A percentile compares a stretch with the other conserved stretches of the same genome.
Conservation (phyloP, 768 basidiomycete species). For the Suillus decipiens region DNA sequence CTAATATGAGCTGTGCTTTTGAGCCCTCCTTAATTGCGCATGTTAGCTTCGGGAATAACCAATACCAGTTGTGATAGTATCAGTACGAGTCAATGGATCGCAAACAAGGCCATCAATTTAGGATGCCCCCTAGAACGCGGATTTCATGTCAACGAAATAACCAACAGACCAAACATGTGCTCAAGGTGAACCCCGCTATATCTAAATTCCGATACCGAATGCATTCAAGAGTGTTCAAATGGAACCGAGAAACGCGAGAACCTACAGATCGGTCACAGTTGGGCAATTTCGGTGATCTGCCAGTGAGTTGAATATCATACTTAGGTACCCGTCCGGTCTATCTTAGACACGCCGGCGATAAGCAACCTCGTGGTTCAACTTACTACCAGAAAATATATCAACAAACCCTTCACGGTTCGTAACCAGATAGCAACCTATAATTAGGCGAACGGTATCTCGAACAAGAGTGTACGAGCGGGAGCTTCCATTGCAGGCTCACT, state of each 20-base stretch:
- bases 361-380: not conserved
- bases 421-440: constrained; percentile 3
- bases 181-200: not conserved
- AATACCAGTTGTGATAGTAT: not conserved
- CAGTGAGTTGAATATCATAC: not conserved
- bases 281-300: not conserved
- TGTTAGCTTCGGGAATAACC: no score
- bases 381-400: not conserved
- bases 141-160: not conserved
- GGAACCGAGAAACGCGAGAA: not conserved
- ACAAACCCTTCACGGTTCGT: not conserved
- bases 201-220: not conserved
- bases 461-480: not conserved
- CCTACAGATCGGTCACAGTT: not conserved
- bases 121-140: not conserved
- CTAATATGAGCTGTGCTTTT: no score
- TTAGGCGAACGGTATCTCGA: not conserved
- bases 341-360: not conserved
- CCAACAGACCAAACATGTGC: not conserved
- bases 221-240: not conserved
- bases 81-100: not conserved
- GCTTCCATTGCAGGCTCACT: not conserved
- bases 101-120: not conserved
- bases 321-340: not conserved
- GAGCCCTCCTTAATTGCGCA: not conserved